Evolutionary conservation across 2,329 filamentous ascomycete species (phyloP), one percentile per base, ranked within the genome.

Genomic region (Tolypocladium tropicale): DNA sequence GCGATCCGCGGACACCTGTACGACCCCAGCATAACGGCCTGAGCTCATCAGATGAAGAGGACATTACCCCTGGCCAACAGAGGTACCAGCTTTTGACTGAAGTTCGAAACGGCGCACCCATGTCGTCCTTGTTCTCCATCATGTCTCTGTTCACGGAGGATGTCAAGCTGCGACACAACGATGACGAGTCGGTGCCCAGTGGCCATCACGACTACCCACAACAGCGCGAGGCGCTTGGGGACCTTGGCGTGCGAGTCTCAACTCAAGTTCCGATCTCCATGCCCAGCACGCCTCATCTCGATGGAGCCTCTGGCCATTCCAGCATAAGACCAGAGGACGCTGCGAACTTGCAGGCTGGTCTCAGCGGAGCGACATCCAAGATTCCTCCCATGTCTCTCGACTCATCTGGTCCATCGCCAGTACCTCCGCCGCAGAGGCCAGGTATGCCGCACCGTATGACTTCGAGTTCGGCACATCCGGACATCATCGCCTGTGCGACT

Each of bases 111-210:
- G 94, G 94, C 16, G 92, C 94, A 1, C 93, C 95, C 1, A 96
- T 99, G 93, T 99, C 94, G 6, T 99, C 94, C 0, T 74, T 99
- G 2, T 99, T 99, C 71, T 97, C 94, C 1, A 96, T 99, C 62
- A 84, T 99, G 72, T 95, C 93, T 2, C 77, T 99, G 0, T 99
- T 99, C 67, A 99, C 94, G 3, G 94, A 99, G 69, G 92, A 96
- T 65, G 85, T 99, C 54, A 88, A 89, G 61, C 76, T 99, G 36
- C 83, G 85, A 25, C 82, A 86, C 1, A 84, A 86, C n/a, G 85
- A 89, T 5, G 81, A 86, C n/a, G 67, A 74, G 0, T 61, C 67
- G 3, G 58, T 58, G 18, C 54, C 53, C 37, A 58, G 60, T 21
- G 61, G 62, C n/a, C 69, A 25, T 6, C 49, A 69, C 12, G 68